Conservation (phyloP, 1,284 basidiomycete species). For the Rhodotorula sp. region DNA sequence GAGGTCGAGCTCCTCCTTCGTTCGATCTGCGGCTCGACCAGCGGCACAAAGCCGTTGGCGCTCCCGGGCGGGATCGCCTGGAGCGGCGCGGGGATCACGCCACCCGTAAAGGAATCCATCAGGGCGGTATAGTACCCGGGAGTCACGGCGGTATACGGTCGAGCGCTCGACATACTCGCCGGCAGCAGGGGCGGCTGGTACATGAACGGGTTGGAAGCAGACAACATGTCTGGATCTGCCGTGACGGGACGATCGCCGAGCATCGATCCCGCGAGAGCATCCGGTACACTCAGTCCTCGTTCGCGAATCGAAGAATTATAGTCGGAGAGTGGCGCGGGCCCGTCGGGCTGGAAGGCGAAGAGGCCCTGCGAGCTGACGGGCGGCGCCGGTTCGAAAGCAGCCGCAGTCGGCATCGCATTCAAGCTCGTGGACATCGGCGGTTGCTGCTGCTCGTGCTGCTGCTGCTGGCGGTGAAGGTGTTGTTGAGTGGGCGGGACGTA, state of each 20-base stretch:
- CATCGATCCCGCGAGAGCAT: not conserved
- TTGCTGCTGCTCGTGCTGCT: not conserved
- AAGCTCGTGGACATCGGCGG: not conserved
- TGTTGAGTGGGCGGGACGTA: conserved; percentile 16
- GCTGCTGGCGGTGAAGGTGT: not conserved
- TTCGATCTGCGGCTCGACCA: not conserved
- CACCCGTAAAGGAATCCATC: conserved; percentile 15
- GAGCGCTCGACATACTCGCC: not conserved
- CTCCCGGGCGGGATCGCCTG: not conserved
- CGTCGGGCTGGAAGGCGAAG: not conserved
- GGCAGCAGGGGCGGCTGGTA: conserved; percentile 22
- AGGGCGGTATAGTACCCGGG: conserved; percentile 13
- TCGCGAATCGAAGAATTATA: not conserved
- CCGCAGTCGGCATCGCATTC: not conserved
- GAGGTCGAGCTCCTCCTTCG: conserved; percentile 10
- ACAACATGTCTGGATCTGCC: conserved; percentile 1
- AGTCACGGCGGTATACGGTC: not conserved
- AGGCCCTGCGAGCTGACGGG: not conserved
- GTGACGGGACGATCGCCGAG: not conserved
- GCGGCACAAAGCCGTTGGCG: not conserved
- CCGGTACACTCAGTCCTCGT: conserved; percentile 19
- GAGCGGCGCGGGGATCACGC: not conserved
- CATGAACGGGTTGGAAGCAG: conserved; percentile 23
- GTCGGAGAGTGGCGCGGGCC: not conserved
- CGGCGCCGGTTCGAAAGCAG: not conserved